Conservation (phyloP, 768 basidiomycete genomes). For the Trametes villosa region DNA sequence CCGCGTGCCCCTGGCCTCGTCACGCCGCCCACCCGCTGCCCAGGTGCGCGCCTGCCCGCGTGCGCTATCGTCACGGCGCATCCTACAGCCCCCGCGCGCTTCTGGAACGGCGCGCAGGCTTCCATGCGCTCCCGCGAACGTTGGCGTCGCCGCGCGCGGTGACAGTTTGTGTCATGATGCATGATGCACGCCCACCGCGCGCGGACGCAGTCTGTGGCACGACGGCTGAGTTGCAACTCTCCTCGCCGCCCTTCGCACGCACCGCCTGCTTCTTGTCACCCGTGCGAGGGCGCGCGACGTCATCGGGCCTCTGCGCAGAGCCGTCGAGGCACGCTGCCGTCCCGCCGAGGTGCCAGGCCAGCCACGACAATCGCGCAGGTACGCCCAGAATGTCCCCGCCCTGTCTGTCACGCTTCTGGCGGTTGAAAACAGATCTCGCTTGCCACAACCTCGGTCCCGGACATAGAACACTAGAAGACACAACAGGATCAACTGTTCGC, state of each 20-base stretch:
- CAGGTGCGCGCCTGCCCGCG: background rate
- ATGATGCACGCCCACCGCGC: background rate
- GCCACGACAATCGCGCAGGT: background rate
- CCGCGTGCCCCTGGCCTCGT: background rate
- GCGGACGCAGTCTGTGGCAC: background rate
- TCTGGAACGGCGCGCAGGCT: background rate
- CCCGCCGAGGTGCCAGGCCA: background rate
- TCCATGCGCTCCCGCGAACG: slow-evolving; percentile 21
- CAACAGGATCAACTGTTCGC: too few species aligned
- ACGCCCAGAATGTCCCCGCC: background rate
- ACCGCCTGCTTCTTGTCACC: background rate
- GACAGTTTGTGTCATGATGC: slow-evolving; percentile 19
- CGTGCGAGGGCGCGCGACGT: background rate
- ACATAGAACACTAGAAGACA: too few species aligned
- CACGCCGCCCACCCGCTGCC: background rate
- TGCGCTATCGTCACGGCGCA: background rate
- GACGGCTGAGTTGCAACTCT: slow-evolving; percentile 15
- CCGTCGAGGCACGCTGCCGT: background rate
- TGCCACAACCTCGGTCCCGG: too few species aligned
- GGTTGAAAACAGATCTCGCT: too few species aligned
- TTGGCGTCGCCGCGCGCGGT: slow-evolving; percentile 1
- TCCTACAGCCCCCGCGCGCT: background rate
- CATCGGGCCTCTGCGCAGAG: background rate
- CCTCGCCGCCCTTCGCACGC: background rate
- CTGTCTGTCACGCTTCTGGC: background rate